Evolutionary conservation across 352 stramenopile species (phyloP).

Genomic region (Pythium phragmitis): DNA sequence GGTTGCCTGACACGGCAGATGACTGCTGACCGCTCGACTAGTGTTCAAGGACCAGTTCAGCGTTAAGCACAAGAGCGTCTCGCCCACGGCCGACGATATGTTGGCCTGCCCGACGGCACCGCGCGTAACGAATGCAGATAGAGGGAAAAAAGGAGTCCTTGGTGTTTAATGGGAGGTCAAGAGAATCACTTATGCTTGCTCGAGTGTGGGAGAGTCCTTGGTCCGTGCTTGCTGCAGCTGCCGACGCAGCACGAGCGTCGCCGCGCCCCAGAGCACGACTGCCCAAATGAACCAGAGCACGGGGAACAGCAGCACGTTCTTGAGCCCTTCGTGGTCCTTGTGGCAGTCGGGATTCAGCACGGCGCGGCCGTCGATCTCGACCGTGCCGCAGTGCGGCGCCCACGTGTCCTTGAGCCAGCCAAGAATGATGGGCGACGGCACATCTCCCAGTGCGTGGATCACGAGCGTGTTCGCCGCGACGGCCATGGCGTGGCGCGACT

Average conservation of each 20-base stretch:
- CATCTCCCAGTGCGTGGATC: conserved; percentile 93
- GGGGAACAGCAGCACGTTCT: conserved; percentile 69
- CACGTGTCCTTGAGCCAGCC: conserved; percentile 92
- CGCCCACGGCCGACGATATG: conserved; percentile 40
- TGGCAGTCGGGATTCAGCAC: conserved; percentile 67
- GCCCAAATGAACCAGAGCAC: conserved; percentile 75
- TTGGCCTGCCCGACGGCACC: conserved; percentile 81
- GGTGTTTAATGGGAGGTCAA: too few species aligned
- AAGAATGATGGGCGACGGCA: conserved; percentile 92
- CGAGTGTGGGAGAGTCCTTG: not conserved
- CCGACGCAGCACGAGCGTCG: conserved; percentile 39
- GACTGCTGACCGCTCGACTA: too few species aligned
- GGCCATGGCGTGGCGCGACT: conserved; percentile 85
- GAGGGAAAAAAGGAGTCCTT: too few species aligned
- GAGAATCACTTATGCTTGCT: not conserved
- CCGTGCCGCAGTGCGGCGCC: conserved; percentile 84
- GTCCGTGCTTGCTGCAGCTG: not conserved
- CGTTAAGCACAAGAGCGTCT: conserved; percentile 41
- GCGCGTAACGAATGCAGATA: conserved; percentile 58
- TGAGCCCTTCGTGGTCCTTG: conserved; percentile 57
- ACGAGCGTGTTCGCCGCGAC: conserved; percentile 90
- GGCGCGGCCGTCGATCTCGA: conserved; percentile 58
- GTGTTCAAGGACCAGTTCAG: conserved; percentile 22
- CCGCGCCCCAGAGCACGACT: conserved; percentile 60
- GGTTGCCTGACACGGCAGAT: too few species aligned